Evolutionary conservation across 352 stramenopile species (phyloP).

Genomic region (Pythium graminicola): DNA sequence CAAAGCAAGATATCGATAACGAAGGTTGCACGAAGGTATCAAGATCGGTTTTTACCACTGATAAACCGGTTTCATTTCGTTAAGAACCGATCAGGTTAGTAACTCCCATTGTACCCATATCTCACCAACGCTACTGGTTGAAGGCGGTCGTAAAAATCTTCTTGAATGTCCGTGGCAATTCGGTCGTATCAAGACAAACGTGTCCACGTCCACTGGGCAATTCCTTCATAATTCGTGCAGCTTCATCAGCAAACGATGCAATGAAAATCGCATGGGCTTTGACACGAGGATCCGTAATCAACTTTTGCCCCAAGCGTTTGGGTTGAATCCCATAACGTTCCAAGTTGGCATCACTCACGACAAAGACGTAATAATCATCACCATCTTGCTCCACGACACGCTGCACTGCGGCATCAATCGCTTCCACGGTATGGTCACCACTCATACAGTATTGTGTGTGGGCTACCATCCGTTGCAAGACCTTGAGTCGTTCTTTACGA

Average conservation of each 20-base stretch:
- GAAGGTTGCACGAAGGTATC: slow-evolving; percentile 22
- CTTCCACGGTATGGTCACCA: slow-evolving; percentile 93
- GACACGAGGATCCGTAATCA: slow-evolving; percentile 46
- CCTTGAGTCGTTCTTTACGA: slow-evolving; percentile 84
- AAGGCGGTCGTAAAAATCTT: slow-evolving; percentile 74
- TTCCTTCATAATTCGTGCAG: slow-evolving; percentile 48
- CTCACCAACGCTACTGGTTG: slow-evolving; percentile 13
- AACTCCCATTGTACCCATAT: slow-evolving; percentile 9
- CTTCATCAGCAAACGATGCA: slow-evolving; percentile 79
- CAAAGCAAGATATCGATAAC: slow-evolving; percentile 23
- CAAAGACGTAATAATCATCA: slow-evolving; percentile 88
- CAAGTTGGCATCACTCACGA: slow-evolving; percentile 95
- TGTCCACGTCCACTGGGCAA: slow-evolving; percentile 65
- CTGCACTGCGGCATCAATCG: slow-evolving; percentile 77
- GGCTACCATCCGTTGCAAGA: slow-evolving; percentile 92
- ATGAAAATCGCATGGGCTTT: slow-evolving; percentile 82
- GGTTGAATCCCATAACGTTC: slow-evolving; percentile 86
- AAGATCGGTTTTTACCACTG: background rate
- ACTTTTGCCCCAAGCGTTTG: slow-evolving; percentile 40
- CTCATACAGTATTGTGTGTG: slow-evolving; percentile 93
- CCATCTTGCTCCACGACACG: slow-evolving; percentile 52
- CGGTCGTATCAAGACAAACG: slow-evolving; percentile 71
- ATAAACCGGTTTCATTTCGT: background rate
- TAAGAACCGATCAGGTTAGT: background rate
- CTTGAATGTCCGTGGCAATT: slow-evolving; percentile 79